Evolutionary conservation across 805 yeast genomes (phyloP), one percentile per base, ranked within the genome.

Genomic region (Hanseniaspora lindneri): DNA sequence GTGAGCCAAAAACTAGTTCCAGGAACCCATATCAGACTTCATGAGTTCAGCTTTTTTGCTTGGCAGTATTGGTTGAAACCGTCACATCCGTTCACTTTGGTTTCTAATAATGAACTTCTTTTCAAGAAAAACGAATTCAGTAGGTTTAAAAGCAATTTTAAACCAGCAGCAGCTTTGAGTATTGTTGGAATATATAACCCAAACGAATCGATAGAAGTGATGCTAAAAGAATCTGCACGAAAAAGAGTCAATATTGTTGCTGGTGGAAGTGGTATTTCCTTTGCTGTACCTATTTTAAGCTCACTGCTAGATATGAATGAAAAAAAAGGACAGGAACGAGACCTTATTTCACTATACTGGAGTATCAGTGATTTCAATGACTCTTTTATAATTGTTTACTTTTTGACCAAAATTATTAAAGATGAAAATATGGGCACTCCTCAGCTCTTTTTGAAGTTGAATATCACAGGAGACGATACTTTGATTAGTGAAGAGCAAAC

Each of bases 251-350:
- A 67, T 14, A 68, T 81, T 17, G 67, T 81, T 1, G 74, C 80
- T 53, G 89, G 88, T 13, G 92, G 92, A 0, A 75, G 85, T 1
- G 88, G 89, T 1, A 72, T 82, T 10, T 77, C 87, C 0, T 73
- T 73, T 47, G 82, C 80, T 3, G 52, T 79, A 16, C 39, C 44
- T 3, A 28, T 46, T 32, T 25, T 46, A 33, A 39, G 20, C 2
- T n/a, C n/a, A n/a, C 13, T 39, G 3, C 7, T 44, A 19, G 11
- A 21, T 10, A 19, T 37, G 9, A 44, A 36, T 16, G 8, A 39
- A 24, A 24, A 24, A 4, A 25, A 39, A 39, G 21, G 10, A 4
- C 21, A n/a, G 11, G 11, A 20, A 5, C 19, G 41, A 17, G 52
- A 52, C 9, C 51, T 51, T 27, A 53, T 51, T 46, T 67, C 53